phyloP scores from a whole-genome alignment of 805 yeast genomes.

The Candida pseudofarinosa region DNA sequence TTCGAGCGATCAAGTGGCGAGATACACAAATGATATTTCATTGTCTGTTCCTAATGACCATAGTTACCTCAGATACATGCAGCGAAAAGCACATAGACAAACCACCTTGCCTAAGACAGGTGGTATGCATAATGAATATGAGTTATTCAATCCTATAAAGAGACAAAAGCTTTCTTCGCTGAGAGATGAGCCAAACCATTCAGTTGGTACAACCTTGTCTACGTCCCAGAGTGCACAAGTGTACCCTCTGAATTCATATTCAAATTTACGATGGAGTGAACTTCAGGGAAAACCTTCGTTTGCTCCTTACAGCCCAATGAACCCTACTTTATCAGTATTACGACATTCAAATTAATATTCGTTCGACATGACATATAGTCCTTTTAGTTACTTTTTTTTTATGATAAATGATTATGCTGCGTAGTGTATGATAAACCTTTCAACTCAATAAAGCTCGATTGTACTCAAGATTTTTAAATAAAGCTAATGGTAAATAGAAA shows the following conservation, averaged over 20 bases:
- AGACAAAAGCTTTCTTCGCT: background rate
- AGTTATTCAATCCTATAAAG: background rate
- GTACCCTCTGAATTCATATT: background rate
- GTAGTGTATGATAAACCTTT: too few species aligned
- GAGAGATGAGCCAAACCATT: background rate
- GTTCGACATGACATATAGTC: background rate
- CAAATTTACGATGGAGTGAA: background rate
- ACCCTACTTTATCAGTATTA: background rate
- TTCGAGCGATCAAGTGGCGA: slow-evolving; percentile 18
- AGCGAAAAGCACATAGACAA: slow-evolving; percentile 3
- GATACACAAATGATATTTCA: slow-evolving; percentile 14
- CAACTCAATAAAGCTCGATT: background rate
- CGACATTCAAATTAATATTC: background rate
- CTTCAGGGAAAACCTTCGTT: background rate
- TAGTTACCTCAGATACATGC: slow-evolving; percentile 10
- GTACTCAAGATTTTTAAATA: too few species aligned
- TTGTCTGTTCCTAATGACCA: slow-evolving; percentile 19
- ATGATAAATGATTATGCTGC: background rate
- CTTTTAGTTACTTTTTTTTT: too few species aligned
- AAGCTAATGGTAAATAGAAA: background rate
- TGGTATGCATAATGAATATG: background rate
- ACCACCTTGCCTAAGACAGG: background rate
- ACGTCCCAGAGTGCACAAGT: background rate
- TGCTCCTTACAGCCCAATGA: background rate
- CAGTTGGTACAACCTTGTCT: background rate